phyloP scores from a whole-genome alignment of 208 protist genomes.

The Leishmania tropica region DNA sequence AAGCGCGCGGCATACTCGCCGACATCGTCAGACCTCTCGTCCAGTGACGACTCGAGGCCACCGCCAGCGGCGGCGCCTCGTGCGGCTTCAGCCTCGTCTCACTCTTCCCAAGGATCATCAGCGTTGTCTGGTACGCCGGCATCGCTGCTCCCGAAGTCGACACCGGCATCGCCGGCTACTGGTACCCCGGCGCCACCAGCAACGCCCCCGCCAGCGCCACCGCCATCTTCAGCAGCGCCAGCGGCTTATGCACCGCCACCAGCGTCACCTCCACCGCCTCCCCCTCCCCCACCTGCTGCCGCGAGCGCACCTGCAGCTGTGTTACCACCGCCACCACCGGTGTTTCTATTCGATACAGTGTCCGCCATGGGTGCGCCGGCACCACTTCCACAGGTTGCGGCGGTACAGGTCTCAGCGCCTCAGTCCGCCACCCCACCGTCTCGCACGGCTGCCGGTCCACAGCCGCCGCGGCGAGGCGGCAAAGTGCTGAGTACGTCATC shows the following conservation, averaged over 20 bases:
- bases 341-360: conserved; percentile 22
- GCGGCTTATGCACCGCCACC: background rate
- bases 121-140: background rate
- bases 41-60: background rate
- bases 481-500: conserved; percentile 55
- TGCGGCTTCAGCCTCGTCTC: background rate
- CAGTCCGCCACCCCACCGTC: background rate
- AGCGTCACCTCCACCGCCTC: background rate
- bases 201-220: background rate
- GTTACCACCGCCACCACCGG: conserved; percentile 16
- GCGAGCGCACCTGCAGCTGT: background rate
- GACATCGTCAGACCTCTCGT: background rate
- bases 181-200: background rate
- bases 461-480: conserved; percentile 28
- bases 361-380: background rate
- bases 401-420: background rate
- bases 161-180: background rate
- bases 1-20: background rate
- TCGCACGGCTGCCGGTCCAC: background rate
- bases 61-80: conserved; percentile 1
- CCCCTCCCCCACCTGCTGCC: background rate
- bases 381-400: background rate
- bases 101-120: background rate
- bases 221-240: background rate
- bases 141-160: conserved; percentile 2